Evolutionary conservation across 192 early-diverging fungal genomes (phyloP).

Genomic region (Dimargaris xerosporica): DNA sequence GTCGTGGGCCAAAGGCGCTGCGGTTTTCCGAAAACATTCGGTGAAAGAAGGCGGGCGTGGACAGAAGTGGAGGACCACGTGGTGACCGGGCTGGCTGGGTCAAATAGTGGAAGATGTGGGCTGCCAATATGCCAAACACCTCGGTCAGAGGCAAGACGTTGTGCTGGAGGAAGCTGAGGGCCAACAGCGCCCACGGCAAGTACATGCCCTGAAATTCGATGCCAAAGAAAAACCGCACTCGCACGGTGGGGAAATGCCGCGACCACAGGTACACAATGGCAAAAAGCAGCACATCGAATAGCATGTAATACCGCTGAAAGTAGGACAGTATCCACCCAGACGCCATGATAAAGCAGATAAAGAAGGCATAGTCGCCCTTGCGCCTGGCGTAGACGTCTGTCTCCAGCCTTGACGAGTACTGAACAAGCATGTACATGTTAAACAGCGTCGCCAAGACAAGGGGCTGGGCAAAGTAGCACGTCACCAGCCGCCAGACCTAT

Average conservation of each 20-base stretch:
- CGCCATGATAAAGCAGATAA: conserved; percentile 38
- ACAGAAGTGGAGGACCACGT: conserved; percentile 44
- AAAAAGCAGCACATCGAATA: conserved; percentile 39
- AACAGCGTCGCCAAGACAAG: conserved; percentile 43
- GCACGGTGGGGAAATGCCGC: conserved; percentile 33
- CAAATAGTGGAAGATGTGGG: conserved; percentile 61
- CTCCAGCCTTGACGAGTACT: conserved; percentile 57
- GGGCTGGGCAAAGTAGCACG: conserved; percentile 39
- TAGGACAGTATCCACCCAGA: conserved; percentile 15
- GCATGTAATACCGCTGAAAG: conserved; percentile 17
- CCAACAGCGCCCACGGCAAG: conserved; percentile 59
- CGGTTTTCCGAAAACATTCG: background rate
- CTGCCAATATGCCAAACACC: conserved; percentile 48
- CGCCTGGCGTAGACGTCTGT: conserved; percentile 39
- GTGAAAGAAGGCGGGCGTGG: conserved; percentile 37
- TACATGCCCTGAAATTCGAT: conserved; percentile 53
- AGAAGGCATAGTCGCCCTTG: conserved; percentile 69
- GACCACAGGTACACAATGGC: conserved; percentile 63
- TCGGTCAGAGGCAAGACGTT: conserved; percentile 29
- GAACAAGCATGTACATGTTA: conserved; percentile 58
- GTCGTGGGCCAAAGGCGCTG: background rate
- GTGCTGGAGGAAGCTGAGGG: conserved; percentile 32
- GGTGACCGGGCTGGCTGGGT: conserved; percentile 44
- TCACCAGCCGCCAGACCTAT: conserved; percentile 62
- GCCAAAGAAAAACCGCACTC: conserved; percentile 59